Evolutionary conservation across 176 grass and related monocot species (phyloP), one percentile per base, ranked within the genome.

Genomic region (Elymus sibiricus): DNA sequence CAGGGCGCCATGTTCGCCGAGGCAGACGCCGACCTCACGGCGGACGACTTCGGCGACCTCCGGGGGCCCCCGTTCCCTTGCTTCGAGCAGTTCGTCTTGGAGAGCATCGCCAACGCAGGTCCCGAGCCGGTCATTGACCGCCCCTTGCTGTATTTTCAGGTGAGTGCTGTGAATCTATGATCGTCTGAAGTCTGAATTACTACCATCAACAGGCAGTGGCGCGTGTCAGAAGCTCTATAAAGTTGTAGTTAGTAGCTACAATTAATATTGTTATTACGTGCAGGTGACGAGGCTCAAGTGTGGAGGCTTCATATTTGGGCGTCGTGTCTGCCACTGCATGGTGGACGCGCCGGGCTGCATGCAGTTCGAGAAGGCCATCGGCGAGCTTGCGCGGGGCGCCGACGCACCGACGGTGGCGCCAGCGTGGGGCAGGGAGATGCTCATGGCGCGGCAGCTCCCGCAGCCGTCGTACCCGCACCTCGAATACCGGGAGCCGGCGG

Each of bases 281-380:
- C 79, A 92, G 88, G 90, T 95, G 26, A 93, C 93, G 10, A 68
- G 86, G 2, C 84, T 95, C 43, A 51, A 17, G 24, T 95, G 93
- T 25, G 93, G 91, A 0, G 91, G 90, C 0, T 95, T 93, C 88
- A 67, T 86, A 46, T 89, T 93, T 13, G 93, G 91, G 5, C 88
- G 86, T 78, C 56, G 91, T 0, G 82, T 91, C 83, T 87, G 86
- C 71, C 93, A 93, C 87, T 82, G 51, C 84, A 12, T 91, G 3
- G 83, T 68, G 16, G 93, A 95, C 86, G 90, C 90, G 2, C 80
- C 86, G 0, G 91, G 93, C 0, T 84, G 71, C 7, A 87, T 91
- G 83, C 90, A 93, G 77, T 93, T 95, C 86, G 79, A 88, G 69
- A 86, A 82, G 60, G 83, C 80, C 69, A 19, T 95, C 26, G 87